Base-by-base conservation (phyloP, 345 rosid genomes). In the Punica granatum region DNA sequence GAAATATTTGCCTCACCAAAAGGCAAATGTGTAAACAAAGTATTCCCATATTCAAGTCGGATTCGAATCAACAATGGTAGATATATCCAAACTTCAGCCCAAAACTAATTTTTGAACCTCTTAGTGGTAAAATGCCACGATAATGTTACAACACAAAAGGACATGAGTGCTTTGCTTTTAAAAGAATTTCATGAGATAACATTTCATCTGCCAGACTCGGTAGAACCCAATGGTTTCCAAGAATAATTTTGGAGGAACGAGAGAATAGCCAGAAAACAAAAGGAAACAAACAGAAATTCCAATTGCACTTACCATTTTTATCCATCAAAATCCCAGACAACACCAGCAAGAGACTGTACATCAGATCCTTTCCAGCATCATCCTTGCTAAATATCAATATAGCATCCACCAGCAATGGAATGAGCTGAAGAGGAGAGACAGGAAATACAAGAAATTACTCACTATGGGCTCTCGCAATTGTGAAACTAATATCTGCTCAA, bases 281-380 rank as follows among this genome's bases (percentile, higher is more conserved):
- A 7, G 31, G 6, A 56, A 56, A 56, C 12, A 9, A 56, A 63
- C 15, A 63, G 44, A 36, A 63, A 63, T 35, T 35, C 6, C 3
- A 36, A 23, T 7, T 7, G 1, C 18, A 5, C 81, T 70, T 80
- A 91, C 96, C 86, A 64, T 68, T 84, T 75, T 72, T 82, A 74
- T 83, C 88, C 11, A 83, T 94, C 75, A 94, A 72, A 60, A 85
- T 84, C 67, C 92, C 96, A 73, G 99, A 89, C 69, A 94, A 70
- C 60, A 88, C 85, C 66, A 94, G 82, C 71, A 94, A 82, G 32
- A 88, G 86, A 76, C 86, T 76, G 68, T 81, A 89, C 68, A 88
- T 33, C 26, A 78, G 73, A 76, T 88, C 92, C 79, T 83, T 84
- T 67, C 85, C 79, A 56, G 28, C 35, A 70, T 77, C 44, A 78